A percentile compares a stretch with the other conserved stretches of the same genome.
phyloP scores from a whole-genome alignment of 768 basidiomycete genomes.

The Mycena crocata region DNA sequence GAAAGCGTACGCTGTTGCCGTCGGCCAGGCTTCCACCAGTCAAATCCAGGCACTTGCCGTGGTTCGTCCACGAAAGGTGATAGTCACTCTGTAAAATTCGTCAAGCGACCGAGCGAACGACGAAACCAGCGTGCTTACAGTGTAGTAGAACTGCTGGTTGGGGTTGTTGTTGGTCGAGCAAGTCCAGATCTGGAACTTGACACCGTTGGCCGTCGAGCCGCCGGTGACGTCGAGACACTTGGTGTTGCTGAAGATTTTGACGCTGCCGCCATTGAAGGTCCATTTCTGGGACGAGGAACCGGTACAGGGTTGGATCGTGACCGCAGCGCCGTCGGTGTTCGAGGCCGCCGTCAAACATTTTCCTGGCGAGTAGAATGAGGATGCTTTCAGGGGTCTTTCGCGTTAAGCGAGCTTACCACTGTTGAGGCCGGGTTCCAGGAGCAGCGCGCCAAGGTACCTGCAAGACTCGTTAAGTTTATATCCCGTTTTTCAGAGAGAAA shows the following conservation, averaged over 20 bases:
- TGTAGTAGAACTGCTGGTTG: constrained; percentile 62
- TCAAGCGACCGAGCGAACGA: not conserved
- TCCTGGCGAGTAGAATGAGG: constrained; percentile 40
- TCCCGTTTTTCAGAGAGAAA: not conserved
- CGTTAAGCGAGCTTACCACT: constrained; percentile 45
- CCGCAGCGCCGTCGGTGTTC: constrained; percentile 59
- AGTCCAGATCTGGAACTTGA: constrained; percentile 65
- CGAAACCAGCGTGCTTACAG: constrained; percentile 36
- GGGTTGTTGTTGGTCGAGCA: constrained; percentile 50
- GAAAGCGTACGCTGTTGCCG: constrained; percentile 54
- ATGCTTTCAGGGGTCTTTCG: not conserved
- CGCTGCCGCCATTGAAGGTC: constrained; percentile 55
- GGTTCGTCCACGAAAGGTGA: constrained; percentile 59
- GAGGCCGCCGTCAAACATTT: constrained; percentile 65
- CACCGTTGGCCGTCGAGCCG: constrained; percentile 56
- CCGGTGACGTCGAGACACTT: constrained; percentile 63
- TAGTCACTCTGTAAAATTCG: constrained; percentile 43
- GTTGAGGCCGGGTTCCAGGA: constrained; percentile 57
- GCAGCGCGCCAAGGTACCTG: constrained; percentile 56
- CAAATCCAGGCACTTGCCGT: constrained; percentile 64
- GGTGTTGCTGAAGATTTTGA: constrained; percentile 54
- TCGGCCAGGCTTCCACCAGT: constrained; percentile 51
- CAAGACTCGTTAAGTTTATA: constrained; percentile 3
- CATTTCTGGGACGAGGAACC: constrained; percentile 60
- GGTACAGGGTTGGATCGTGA: constrained; percentile 60